Conservation (phyloP, 805 yeast species). For the Teunomyces cretensis region DNA sequence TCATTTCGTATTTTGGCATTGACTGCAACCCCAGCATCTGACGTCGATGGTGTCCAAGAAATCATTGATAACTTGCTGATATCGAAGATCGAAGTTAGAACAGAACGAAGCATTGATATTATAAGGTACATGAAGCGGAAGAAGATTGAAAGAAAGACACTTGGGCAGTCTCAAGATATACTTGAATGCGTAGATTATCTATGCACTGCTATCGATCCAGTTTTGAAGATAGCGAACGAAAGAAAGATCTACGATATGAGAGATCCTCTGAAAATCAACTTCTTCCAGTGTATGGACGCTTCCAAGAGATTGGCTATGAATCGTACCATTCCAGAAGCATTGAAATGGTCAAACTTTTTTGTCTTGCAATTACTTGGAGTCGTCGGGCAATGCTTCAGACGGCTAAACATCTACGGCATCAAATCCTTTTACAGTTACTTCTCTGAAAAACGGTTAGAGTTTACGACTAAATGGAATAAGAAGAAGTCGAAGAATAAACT, state of each 20-base stretch:
- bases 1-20: constrained; percentile 78
- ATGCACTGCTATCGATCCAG: constrained; percentile 66
- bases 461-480: constrained; percentile 54
- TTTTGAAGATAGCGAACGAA: constrained; percentile 61
- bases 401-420: constrained; percentile 81
- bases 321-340: constrained; percentile 59
- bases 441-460: constrained; percentile 55
- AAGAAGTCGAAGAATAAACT: constrained; percentile 62
- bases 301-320: constrained; percentile 57
- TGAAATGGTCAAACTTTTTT: constrained; percentile 71
- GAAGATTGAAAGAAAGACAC: constrained; percentile 57
- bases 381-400: constrained; percentile 67
- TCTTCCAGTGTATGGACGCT: constrained; percentile 69
- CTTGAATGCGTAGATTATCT: constrained; percentile 53
- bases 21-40: constrained; percentile 95
- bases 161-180: constrained; percentile 56
- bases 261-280: constrained; percentile 68
- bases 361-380: constrained; percentile 61
- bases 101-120: constrained; percentile 82
- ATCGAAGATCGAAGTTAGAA: constrained; percentile 78
- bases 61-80: constrained; percentile 73
- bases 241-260: constrained; percentile 60
- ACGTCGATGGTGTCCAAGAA: constrained; percentile 83
- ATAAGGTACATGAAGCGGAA: constrained; percentile 73
- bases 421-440: constrained; percentile 71